phyloP scores from a whole-genome alignment of 352 stramenopile genomes.

The Blastocystis sp. region DNA sequence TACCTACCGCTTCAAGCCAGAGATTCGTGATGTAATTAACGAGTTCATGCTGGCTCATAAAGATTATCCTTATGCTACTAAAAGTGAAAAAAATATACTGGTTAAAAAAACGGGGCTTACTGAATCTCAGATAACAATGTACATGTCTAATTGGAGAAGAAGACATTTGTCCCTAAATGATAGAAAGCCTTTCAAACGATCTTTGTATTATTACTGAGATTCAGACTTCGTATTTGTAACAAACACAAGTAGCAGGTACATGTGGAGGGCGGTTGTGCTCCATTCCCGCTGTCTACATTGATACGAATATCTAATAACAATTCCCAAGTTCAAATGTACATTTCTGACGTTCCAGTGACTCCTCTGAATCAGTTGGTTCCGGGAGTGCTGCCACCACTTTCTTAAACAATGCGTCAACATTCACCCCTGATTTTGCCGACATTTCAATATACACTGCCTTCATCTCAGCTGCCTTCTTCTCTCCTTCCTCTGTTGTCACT shows the following conservation, averaged over 20 bases:
- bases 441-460: constrained; percentile 99
- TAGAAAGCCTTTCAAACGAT: neutral
- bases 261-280: neutral
- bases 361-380: constrained; percentile 70
- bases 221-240: constrained; percentile 19
- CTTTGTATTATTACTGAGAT: neutral
- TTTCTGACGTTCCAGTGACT: neutral
- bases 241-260: constrained; percentile 7
- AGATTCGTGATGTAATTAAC: neutral
- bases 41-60: constrained; percentile 5
- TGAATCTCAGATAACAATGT: constrained; percentile 24
- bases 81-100: neutral
- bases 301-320: constrained; percentile 47
- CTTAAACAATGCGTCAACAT: constrained; percentile 96
- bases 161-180: neutral
- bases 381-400: constrained; percentile 94
- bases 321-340: neutral
- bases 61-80: constrained; percentile 40
- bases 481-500: constrained; percentile 92
- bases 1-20: neutral
- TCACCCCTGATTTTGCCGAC: constrained; percentile 87
- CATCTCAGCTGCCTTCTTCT: constrained; percentile 93
- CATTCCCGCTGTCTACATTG: neutral
- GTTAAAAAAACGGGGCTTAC: neutral
- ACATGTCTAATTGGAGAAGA: constrained; percentile 19